Evolutionary conservation across 495 filamentous ascomycete genomes (phyloP).

Genomic region (Penicillium dipodomyicola): DNA sequence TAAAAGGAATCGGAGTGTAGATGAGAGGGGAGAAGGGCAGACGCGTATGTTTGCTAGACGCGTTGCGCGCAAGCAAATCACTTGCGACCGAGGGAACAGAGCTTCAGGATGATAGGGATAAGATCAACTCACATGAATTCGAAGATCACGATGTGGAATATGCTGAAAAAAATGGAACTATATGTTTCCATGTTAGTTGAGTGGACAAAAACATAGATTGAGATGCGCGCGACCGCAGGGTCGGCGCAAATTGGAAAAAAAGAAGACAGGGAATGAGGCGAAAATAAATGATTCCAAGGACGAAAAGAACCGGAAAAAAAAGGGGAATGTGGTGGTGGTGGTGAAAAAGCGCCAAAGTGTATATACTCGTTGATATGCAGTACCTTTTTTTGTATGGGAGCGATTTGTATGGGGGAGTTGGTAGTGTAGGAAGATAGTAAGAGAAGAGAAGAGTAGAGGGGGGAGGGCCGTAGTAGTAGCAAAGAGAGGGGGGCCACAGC

Average conservation of each 20-base stretch:
- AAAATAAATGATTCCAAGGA: slow-evolving; percentile 17
- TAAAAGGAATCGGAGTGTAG: slow-evolving; percentile 11
- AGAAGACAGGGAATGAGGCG: slow-evolving; percentile 16
- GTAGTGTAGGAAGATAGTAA: slow-evolving; percentile 54
- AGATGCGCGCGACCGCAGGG: slow-evolving; percentile 15
- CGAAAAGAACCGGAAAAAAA: slow-evolving; percentile 24
- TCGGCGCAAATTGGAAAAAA: slow-evolving; percentile 26
- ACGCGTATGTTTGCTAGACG: slow-evolving; percentile 5
- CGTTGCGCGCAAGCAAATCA: slow-evolving; percentile 8
- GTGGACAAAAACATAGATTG: slow-evolving; percentile 6
- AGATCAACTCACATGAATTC: slow-evolving; percentile 10
- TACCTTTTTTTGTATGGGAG: slow-evolving; percentile 54
- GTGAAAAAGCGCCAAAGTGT: slow-evolving; percentile 24
- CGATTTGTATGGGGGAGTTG: slow-evolving; percentile 59
- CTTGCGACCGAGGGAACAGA: slow-evolving; percentile 6
- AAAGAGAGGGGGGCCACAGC: slow-evolving; percentile 31
- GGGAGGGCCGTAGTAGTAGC: slow-evolving; percentile 59
- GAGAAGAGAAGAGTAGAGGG: slow-evolving; percentile 39
- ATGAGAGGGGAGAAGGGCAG: slow-evolving; percentile 4
- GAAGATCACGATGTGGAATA: not conserved
- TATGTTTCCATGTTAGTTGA: slow-evolving; percentile 10
- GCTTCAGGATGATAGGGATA: not conserved
- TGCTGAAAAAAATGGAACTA: not conserved
- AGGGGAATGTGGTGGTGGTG: slow-evolving; percentile 21
- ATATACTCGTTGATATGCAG: slow-evolving; percentile 35